phyloP scores from a whole-genome alignment of 2,329 filamentous ascomycete genomes.

The Sporothrix protearum region DNA sequence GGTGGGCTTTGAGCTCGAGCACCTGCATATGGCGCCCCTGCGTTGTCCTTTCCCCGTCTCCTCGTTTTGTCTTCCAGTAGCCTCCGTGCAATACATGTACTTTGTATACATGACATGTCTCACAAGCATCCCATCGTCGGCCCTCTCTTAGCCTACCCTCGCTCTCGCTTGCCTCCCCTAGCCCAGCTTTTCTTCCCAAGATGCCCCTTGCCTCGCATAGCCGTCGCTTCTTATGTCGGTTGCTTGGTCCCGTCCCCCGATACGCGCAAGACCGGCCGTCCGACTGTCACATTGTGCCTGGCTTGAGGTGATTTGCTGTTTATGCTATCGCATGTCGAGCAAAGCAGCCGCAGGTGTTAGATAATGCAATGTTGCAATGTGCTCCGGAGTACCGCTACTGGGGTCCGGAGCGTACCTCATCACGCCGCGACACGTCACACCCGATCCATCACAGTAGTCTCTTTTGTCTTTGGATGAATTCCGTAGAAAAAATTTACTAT shows the following conservation, averaged over 20 bases:
- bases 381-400: background rate
- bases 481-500: too few species aligned
- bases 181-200: background rate
- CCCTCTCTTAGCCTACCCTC: background rate
- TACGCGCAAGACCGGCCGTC: background rate
- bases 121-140: background rate
- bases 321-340: background rate
- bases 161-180: background rate
- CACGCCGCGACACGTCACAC: background rate
- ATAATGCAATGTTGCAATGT: too few species aligned
- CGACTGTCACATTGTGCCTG: background rate
- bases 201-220: conserved; percentile 9
- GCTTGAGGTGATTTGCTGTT: background rate
- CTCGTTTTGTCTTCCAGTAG: background rate
- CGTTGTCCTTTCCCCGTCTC: background rate
- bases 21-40: background rate
- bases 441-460: background rate
- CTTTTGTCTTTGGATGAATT: too few species aligned
- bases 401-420: background rate
- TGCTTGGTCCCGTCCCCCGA: background rate
- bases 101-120: background rate
- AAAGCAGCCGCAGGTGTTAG: background rate
- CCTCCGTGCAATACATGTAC: too few species aligned
- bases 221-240: background rate
- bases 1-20: background rate